Evolutionary conservation across 2,329 filamentous ascomycete genomes (phyloP), one percentile per base, ranked within the genome.

Genomic region (Colletotrichum tabaci): DNA sequence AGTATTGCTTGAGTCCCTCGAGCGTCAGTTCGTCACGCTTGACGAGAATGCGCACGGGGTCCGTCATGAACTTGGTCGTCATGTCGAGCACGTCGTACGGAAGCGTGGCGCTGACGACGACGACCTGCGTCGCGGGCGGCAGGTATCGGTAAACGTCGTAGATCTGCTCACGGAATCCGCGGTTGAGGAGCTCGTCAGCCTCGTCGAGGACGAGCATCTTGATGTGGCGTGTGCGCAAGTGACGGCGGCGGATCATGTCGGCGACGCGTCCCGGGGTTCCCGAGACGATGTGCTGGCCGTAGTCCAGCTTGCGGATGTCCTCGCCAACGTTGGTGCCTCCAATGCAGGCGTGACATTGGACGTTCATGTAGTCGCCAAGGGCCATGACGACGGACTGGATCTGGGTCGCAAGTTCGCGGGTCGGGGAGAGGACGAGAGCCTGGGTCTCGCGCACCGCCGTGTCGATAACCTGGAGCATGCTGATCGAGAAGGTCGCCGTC

Each of bases 321-420:
- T 98, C 96, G 77, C 96, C 95, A 47, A 99, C 95, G 80, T 98
- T 98, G 76, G 96, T 99, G 72, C 96, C 96, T 76, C 96, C 96
- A 79, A 99, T 98, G 84, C 96, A 99, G 71, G 96, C 96, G 79
- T 99, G 96, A 85, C 96, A 99, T 84, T 99, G 95, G 4, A 99
- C 94, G 80, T 98, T 98, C 96, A 99, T 98, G 87, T 98, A 99
- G 84, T 99, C 96, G 75, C 96, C 96, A n/a, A 99, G 90, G n/a
- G 96, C 96, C 91, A 98, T 97, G 77, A 99, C 93, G 71, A 99
- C 96, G 46, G 94, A 98, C 85, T 99, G 96, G 75, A 99, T 99
- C 85, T 99, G 96, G 38, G 96, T 98, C 56, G 96, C 96, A 75
- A 99, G 87, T 88, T 99, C 96, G 80, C 96, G 94, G 23, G 96